phyloP scores from a whole-genome alignment of 257 asterid genomes.

The Apocynum venetum region DNA sequence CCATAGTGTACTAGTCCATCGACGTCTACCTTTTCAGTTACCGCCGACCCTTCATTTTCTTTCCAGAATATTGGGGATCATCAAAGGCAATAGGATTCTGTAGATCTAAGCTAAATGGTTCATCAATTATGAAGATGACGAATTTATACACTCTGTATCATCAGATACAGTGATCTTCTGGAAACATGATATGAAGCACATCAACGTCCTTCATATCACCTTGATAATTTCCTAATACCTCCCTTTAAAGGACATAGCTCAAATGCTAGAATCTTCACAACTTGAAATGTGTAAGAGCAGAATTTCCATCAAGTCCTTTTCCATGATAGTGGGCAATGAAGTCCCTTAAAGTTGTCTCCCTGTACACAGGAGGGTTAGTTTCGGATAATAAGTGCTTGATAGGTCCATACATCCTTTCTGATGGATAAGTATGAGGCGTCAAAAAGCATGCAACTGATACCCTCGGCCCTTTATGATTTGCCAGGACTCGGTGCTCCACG shows the following conservation, averaged over 20 bases:
- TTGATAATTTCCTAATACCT: not conserved
- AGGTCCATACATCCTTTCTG: constrained; percentile 34
- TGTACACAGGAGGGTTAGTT: constrained; percentile 39
- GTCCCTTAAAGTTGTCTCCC: constrained; percentile 31
- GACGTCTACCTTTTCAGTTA: no score
- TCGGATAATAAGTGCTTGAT: constrained; percentile 44
- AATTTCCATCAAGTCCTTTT: constrained; percentile 35
- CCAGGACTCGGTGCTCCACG: constrained; percentile 36
- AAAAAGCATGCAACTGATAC: constrained; percentile 47
- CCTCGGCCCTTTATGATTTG: constrained; percentile 40
- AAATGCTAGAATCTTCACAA: not conserved
- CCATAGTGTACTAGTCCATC: no score
- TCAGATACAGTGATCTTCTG: no score
- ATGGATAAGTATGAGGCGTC: constrained; percentile 18
- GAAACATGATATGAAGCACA: no score
- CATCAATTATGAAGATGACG: no score
- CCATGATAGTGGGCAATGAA: constrained; percentile 19
- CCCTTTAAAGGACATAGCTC: not conserved
- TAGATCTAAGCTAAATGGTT: no score
- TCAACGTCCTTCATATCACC: not conserved
- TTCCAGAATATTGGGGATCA: no score
- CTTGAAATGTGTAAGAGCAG: constrained; percentile 37
- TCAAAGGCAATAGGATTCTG: no score
- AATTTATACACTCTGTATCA: no score
- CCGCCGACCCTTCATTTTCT: no score